Conservation (phyloP, 148 eudicot genomes). For the Chenopodium berlandieri region DNA sequence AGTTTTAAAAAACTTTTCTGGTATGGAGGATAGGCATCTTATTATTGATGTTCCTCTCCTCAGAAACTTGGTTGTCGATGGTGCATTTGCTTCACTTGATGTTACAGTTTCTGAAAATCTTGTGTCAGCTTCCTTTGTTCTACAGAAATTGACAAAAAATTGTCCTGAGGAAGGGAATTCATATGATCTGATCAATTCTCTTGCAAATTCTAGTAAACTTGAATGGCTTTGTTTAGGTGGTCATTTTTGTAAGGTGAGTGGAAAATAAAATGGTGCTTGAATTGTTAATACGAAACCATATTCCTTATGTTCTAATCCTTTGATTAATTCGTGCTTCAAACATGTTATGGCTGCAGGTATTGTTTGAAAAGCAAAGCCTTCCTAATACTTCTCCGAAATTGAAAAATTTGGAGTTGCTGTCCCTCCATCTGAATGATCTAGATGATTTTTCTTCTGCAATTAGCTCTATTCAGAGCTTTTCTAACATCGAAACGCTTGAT, state of each 20-base stretch:
- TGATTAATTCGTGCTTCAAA: neutral
- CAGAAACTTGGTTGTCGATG: constrained; percentile 20
- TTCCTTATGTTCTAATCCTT: neutral
- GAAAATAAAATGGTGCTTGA: neutral
- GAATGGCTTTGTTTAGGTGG: constrained; percentile 24
- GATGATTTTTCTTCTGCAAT: constrained; percentile 13
- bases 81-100: constrained; percentile 18
- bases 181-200: constrained; percentile 18
- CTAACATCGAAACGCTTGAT: constrained; percentile 16
- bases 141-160: neutral
- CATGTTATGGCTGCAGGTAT: constrained; percentile 19
- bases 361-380: constrained; percentile 7
- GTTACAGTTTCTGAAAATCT: constrained; percentile 17
- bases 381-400: constrained; percentile 9
- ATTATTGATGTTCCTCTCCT: constrained; percentile 18
- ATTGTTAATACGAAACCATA: no score
- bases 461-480: constrained; percentile 16
- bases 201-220: constrained; percentile 28
- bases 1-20: neutral
- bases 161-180: neutral
- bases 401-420: constrained; percentile 16
- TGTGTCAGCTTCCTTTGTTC: constrained; percentile 12
- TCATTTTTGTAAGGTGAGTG: constrained; percentile 21
- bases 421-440: constrained; percentile 3
- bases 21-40: constrained; percentile 12